phyloP scores from a whole-genome alignment of 352 stramenopile genomes.

The Pythium pectinolyticum region DNA sequence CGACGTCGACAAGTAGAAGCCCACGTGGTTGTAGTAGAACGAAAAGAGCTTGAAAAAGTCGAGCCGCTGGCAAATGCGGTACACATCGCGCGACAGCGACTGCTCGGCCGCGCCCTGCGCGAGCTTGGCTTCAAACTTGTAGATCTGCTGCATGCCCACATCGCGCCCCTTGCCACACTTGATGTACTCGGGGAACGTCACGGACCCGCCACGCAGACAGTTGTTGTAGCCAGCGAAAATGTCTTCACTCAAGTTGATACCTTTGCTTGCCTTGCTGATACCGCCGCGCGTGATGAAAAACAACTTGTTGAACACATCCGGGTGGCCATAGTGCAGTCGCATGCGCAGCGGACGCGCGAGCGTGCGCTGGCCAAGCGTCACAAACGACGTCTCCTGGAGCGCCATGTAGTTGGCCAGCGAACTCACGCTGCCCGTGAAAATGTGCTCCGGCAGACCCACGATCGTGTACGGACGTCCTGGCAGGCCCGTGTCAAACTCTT shows the following conservation, averaged over 20 bases:
- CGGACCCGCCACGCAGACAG: slow-evolving; percentile 94
- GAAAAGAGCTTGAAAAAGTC: slow-evolving; percentile 98
- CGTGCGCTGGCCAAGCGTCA: slow-evolving; percentile 97
- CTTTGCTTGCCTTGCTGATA: slow-evolving; percentile 98
- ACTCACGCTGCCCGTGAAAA: slow-evolving; percentile 98
- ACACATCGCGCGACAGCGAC: slow-evolving; percentile 97
- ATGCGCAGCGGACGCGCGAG: slow-evolving; percentile 95
- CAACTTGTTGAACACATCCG: slow-evolving; percentile 99
- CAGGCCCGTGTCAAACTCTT: slow-evolving; percentile 94
- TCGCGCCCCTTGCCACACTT: slow-evolving; percentile 99
- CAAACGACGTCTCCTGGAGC: slow-evolving; percentile 98
- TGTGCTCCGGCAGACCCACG: slow-evolving; percentile 98
- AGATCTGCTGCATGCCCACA: slow-evolving; percentile 99
- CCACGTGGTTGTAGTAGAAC: slow-evolving; percentile 99
- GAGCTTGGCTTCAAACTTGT: slow-evolving; percentile 99
- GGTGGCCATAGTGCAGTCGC: slow-evolving; percentile 98
- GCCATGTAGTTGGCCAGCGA: slow-evolving; percentile 99
- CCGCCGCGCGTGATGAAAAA: slow-evolving; percentile 99
- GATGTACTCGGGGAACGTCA: slow-evolving; percentile 98
- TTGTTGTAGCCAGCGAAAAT: slow-evolving; percentile 99
- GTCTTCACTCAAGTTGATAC: slow-evolving; percentile 99
- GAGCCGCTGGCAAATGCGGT: slow-evolving; percentile 95
- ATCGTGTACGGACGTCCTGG: slow-evolving; percentile 90
- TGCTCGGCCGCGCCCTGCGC: slow-evolving; percentile 97
- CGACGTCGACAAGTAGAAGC: slow-evolving; percentile 97